Evolutionary conservation across 2,329 filamentous ascomycete species (phyloP).

Genomic region (Cercospora janseana): DNA sequence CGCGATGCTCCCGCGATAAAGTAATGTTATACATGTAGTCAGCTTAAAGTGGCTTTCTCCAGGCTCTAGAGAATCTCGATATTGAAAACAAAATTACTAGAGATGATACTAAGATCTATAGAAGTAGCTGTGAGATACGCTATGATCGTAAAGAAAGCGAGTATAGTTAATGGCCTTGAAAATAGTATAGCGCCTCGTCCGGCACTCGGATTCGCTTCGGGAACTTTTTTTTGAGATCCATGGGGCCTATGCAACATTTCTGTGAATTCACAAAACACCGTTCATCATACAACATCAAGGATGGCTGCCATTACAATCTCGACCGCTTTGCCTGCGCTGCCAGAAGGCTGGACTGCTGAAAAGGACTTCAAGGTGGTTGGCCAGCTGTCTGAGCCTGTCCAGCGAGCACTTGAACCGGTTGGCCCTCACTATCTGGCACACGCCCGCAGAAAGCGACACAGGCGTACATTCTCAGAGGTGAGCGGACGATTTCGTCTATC

Average conservation of each 20-base stretch:
- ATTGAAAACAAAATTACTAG: too few relatives aligned
- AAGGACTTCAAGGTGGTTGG: constrained; percentile 89
- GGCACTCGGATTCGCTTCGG: not conserved
- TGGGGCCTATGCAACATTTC: not conserved
- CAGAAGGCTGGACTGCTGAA: constrained; percentile 77
- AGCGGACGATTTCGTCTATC: not conserved
- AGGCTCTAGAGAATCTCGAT: too few relatives aligned
- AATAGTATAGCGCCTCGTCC: too few relatives aligned
- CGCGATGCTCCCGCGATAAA: too few relatives aligned
- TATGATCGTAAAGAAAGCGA: not conserved
- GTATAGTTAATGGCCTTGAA: too few relatives aligned
- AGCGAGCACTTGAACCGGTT: constrained; percentile 91
- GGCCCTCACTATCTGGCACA: constrained; percentile 93
- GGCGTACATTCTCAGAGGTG: constrained; percentile 72
- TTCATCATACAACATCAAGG: constrained; percentile 7
- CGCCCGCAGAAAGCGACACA: constrained; percentile 82
- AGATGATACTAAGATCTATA: too few relatives aligned
- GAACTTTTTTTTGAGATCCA: constrained; percentile 5
- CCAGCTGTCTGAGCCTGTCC: constrained; percentile 70
- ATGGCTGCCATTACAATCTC: constrained; percentile 67
- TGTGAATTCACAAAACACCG: not conserved
- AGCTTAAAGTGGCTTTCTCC: too few relatives aligned
- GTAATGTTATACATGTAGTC: too few relatives aligned
- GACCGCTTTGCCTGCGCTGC: constrained; percentile 70
- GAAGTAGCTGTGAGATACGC: too few relatives aligned